Evolutionary conservation across 2,329 filamentous ascomycete species (phyloP).

Genomic region (Trichoderma harzianum): DNA sequence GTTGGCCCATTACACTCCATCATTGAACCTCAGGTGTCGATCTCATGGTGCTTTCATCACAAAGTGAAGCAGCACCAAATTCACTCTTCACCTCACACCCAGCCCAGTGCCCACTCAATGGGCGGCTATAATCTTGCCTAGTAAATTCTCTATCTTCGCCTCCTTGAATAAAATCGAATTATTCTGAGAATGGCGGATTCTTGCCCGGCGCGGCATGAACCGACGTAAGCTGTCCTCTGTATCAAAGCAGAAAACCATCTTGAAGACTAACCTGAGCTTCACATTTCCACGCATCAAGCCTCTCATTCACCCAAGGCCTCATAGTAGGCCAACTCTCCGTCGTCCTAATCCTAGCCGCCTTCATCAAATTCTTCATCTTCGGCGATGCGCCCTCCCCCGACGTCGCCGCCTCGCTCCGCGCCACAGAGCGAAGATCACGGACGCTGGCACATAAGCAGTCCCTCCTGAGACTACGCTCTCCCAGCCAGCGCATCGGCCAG

Average conservation of each 20-base stretch:
- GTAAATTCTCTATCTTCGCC: neutral
- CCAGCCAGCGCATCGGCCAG: slow-evolving; percentile 40
- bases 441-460: slow-evolving; percentile 75
- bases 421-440: slow-evolving; percentile 68
- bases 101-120: neutral
- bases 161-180: neutral
- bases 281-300: slow-evolving; percentile 42
- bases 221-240: slow-evolving; percentile 40
- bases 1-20: neutral
- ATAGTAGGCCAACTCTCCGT: slow-evolving; percentile 91
- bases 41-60: neutral
- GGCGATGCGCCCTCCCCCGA: slow-evolving; percentile 86
- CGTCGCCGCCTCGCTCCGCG: slow-evolving; percentile 70
- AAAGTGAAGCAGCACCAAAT: neutral
- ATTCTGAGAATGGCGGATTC: slow-evolving; percentile 37
- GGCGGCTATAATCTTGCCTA: neutral
- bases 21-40: neutral
- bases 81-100: neutral
- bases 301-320: slow-evolving; percentile 91
- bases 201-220: slow-evolving; percentile 43
- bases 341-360: slow-evolving; percentile 83
- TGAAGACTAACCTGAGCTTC: neutral
- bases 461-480: slow-evolving; percentile 58
- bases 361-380: slow-evolving; percentile 99
- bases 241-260: neutral